These are phyloP conservation scores for Limonomyces culmigenus DNA, from an alignment of 1,284 basidiomycete species.

Conservation along the genomic window DNA sequence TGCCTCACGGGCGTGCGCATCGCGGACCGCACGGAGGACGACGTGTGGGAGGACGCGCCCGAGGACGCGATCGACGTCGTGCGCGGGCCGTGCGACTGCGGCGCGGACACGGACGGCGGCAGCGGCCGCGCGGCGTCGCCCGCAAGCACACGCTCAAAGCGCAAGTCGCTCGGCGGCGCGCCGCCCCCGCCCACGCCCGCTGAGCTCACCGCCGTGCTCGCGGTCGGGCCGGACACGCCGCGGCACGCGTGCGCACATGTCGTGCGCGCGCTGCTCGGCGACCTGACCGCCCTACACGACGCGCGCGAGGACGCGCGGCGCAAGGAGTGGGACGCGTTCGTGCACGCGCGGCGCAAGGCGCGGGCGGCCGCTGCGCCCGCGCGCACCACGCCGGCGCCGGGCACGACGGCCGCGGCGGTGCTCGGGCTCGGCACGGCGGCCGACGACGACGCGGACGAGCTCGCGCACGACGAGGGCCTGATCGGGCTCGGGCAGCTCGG, in stretches of 20 bases:
- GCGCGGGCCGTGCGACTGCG: slow-evolving; percentile 41
- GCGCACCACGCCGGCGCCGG: slow-evolving; percentile 12
- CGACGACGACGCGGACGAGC: slow-evolving; percentile 43
- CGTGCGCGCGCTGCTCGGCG: slow-evolving; percentile 60
- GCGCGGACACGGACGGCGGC: slow-evolving; percentile 7
- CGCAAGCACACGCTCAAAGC: slow-evolving; percentile 20
- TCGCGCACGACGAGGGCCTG: slow-evolving; percentile 56
- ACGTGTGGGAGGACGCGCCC: slow-evolving; percentile 40
- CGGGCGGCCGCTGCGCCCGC: slow-evolving; percentile 19
- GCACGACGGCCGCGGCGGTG: slow-evolving; percentile 30
- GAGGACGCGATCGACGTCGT: slow-evolving; percentile 33
- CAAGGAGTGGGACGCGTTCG: slow-evolving; percentile 81
- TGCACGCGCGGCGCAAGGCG: slow-evolving; percentile 44
- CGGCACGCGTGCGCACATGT: slow-evolving; percentile 61
- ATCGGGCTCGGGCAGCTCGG: slow-evolving; percentile 86
- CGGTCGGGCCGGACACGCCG: slow-evolving; percentile 39
- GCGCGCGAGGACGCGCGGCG: slow-evolving; percentile 57
- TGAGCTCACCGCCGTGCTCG: slow-evolving; percentile 36
- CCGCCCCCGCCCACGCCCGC: slow-evolving; percentile 15
- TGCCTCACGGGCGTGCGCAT: slow-evolving; percentile 79
- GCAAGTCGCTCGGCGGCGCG: slow-evolving; percentile 13
- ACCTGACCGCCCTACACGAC: slow-evolving; percentile 80
- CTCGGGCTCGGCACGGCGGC: slow-evolving; percentile 41
- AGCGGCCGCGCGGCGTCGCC: slow-evolving; percentile 17
- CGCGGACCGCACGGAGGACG: slow-evolving; percentile 62